Evolutionary conservation across 2,329 filamentous ascomycete species (phyloP).

Genomic region (Plenodomus biglobosus): DNA sequence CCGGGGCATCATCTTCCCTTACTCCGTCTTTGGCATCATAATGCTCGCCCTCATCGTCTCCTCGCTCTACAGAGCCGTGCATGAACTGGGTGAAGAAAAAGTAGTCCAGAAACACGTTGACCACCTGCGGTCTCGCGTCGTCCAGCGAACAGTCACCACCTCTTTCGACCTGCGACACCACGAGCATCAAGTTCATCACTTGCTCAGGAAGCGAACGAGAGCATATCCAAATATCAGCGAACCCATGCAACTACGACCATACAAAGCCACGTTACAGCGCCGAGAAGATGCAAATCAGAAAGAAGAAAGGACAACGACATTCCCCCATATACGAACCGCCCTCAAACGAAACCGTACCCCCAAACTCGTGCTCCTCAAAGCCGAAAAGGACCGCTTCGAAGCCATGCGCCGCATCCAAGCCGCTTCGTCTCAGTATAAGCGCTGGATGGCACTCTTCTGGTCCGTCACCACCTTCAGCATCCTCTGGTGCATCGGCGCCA

Average conservation of each 20-base stretch:
- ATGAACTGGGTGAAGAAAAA: slow-evolving; percentile 63
- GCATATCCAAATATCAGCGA: slow-evolving; percentile 26
- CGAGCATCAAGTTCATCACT: slow-evolving; percentile 27
- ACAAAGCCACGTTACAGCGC: slow-evolving; percentile 25
- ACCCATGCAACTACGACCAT: slow-evolving; percentile 25
- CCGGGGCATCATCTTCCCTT: slow-evolving; percentile 76
- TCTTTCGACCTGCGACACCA: slow-evolving; percentile 52
- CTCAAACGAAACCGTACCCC: slow-evolving; percentile 35
- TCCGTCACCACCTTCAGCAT: slow-evolving; percentile 69
- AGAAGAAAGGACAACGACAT: not conserved
- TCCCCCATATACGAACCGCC: slow-evolving; percentile 10
- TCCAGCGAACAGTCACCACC: slow-evolving; percentile 57
- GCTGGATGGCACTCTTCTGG: slow-evolving; percentile 71
- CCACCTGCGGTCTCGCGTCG: slow-evolving; percentile 55
- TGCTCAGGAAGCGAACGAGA: slow-evolving; percentile 21
- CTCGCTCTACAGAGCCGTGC: slow-evolving; percentile 70
- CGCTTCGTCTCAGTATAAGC: slow-evolving; percentile 63
- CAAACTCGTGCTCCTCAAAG: slow-evolving; percentile 59
- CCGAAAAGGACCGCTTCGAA: slow-evolving; percentile 67
- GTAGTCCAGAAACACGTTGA: slow-evolving; percentile 62
- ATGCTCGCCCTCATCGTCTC: slow-evolving; percentile 82
- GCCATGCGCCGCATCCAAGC: slow-evolving; percentile 81
- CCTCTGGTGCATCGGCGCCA: slow-evolving; percentile 79
- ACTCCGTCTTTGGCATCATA: slow-evolving; percentile 78
- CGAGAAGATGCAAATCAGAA: slow-evolving; percentile 1